These are phyloP conservation scores for Echites panduratus DNA, from an alignment of 257 asterid genomes.

Conservation along the genomic window DNA sequence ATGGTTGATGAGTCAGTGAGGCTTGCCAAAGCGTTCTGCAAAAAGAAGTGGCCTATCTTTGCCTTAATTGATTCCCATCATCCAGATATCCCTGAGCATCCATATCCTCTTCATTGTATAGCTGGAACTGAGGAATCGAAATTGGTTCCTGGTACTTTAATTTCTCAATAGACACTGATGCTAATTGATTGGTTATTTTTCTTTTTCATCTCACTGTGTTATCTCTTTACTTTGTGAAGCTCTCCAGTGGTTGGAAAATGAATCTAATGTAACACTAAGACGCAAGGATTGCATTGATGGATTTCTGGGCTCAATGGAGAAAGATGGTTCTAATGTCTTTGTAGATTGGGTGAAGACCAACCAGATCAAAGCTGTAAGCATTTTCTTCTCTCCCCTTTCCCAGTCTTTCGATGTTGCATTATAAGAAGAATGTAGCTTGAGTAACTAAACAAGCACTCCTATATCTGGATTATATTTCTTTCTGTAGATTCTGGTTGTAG, in stretches of 20 bases:
- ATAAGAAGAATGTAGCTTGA: not conserved
- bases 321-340: conserved; percentile 79
- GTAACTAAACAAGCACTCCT: not conserved
- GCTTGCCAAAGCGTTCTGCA: conserved; percentile 58
- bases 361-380: conserved; percentile 58
- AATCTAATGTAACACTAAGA: conserved; percentile 67
- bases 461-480: conserved; percentile 12
- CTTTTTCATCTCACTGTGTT: conserved; percentile 8
- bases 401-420: not conserved
- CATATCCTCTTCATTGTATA: conserved; percentile 92
- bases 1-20: conserved; percentile 83
- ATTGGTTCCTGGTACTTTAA: conserved; percentile 63
- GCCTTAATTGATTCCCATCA: conserved; percentile 72
- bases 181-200: not conserved
- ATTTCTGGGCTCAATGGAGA: conserved; percentile 69
- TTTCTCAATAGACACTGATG: not conserved
- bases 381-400: not conserved
- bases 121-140: conserved; percentile 69
- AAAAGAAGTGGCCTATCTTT: conserved; percentile 72
- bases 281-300: conserved; percentile 87
- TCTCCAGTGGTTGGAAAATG: conserved; percentile 77
- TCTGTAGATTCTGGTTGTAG: conserved; percentile 66
- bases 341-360: conserved; percentile 84
- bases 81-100: conserved; percentile 86
- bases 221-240: conserved; percentile 36